Evolutionary conservation across 179 eudicot species (phyloP).

Genomic region (Camellia oleifera): DNA sequence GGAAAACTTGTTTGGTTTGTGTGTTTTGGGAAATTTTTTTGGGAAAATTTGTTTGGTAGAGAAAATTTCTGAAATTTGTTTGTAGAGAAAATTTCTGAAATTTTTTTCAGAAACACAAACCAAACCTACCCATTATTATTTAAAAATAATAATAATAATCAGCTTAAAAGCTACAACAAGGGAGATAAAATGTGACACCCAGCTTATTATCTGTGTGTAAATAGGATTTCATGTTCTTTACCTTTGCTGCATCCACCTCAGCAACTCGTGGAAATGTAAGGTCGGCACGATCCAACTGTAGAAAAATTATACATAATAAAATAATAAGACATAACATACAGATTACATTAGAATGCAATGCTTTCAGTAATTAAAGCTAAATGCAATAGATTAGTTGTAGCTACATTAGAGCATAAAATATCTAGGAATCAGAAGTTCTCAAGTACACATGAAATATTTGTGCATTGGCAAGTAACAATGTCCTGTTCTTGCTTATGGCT

Average conservation of each 20-base stretch:
- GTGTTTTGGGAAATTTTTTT: too few species aligned
- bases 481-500: not conserved
- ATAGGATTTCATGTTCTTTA: constrained; percentile 18
- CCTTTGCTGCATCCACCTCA: constrained; percentile 41
- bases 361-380: constrained; percentile 5
- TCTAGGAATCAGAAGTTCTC: constrained; percentile 1
- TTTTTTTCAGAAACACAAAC: too few species aligned
- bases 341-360: not conserved
- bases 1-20: too few species aligned
- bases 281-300: constrained; percentile 49
- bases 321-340: not conserved
- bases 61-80: too few species aligned
- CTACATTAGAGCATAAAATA: not conserved
- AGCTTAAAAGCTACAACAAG: too few species aligned
- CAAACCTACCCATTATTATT: too few species aligned
- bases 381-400: not conserved
- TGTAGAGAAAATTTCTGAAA: too few species aligned
- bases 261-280: constrained; percentile 32
- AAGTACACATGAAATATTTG: not conserved
- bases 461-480: not conserved
- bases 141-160: not conserved
- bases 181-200: not conserved
- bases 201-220: not conserved
- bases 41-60: too few species aligned
- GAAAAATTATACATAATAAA: not conserved